Evolutionary conservation across 208 protist genomes (phyloP).

Genomic region (Borovskyia barvae): DNA sequence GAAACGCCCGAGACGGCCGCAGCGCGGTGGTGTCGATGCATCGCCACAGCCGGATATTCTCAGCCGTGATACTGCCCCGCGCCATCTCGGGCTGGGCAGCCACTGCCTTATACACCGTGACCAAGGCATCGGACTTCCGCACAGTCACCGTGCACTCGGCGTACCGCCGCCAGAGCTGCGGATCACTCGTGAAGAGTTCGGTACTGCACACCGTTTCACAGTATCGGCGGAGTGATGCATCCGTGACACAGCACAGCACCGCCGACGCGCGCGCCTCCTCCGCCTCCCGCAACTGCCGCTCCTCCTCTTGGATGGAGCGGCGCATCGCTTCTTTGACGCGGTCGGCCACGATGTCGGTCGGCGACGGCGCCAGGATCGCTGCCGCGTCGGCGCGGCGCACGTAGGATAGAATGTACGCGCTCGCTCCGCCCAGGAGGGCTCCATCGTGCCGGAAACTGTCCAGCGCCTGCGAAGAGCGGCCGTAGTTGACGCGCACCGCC

Average conservation of each 20-base stretch:
- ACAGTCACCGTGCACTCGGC: conserved; percentile 50
- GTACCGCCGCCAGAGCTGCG: conserved; percentile 13
- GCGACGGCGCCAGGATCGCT: conserved; percentile 50
- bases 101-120: conserved; percentile 46
- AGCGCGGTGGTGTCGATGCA: conserved; percentile 21
- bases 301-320: conserved; percentile 54
- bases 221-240: conserved; percentile 39
- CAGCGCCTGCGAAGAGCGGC: conserved; percentile 14
- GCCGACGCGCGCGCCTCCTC: conserved; percentile 36
- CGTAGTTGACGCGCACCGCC: conserved; percentile 77
- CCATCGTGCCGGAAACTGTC: conserved; percentile 19
- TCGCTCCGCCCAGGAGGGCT: conserved; percentile 23
- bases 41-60: conserved; percentile 51
- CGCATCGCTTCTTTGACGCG: conserved; percentile 55
- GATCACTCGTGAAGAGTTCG: conserved; percentile 53
- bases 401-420: conserved; percentile 85
- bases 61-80: conserved; percentile 23
- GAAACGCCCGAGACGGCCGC: conserved; percentile 31
- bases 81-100: conserved; percentile 28
- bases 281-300: conserved; percentile 33
- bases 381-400: conserved; percentile 66
- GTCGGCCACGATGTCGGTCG: conserved; percentile 61
- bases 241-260: conserved; percentile 55
- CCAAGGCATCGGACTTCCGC: conserved; percentile 46
- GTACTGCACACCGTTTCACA: conserved; percentile 28